Conservation (phyloP, 2,329 filamentous ascomycete genomes). For the Amphichorda felina region DNA sequence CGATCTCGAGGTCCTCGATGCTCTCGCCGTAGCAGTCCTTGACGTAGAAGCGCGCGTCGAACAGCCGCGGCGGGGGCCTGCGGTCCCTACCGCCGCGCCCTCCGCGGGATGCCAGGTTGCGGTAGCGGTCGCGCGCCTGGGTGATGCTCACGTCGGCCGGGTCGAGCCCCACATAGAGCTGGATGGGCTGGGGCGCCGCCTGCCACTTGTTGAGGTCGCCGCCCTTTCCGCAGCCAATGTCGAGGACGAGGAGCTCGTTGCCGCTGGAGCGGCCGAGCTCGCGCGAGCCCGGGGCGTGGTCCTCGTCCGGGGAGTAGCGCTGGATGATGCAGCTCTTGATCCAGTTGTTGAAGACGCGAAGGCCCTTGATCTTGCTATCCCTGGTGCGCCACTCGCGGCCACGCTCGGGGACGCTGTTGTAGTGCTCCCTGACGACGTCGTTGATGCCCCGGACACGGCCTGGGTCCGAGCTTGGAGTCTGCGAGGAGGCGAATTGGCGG, state of each 20-base stretch:
- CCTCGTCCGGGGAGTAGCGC: slow-evolving; percentile 80
- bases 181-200: slow-evolving; percentile 79
- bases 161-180: slow-evolving; percentile 87
- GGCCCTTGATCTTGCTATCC: slow-evolving; percentile 87
- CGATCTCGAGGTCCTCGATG: slow-evolving; percentile 68
- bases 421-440: slow-evolving; percentile 85
- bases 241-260: slow-evolving; percentile 67
- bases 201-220: slow-evolving; percentile 96
- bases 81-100: slow-evolving; percentile 25
- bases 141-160: slow-evolving; percentile 86
- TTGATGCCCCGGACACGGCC: slow-evolving; percentile 42
- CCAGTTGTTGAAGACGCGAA: slow-evolving; percentile 97
- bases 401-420: slow-evolving; percentile 89
- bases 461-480: slow-evolving; percentile 11
- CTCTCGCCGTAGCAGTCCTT: slow-evolving; percentile 89
- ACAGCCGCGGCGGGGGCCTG: slow-evolving; percentile 45
- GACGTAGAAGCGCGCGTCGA: slow-evolving; percentile 77
- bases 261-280: slow-evolving; percentile 37
- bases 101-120: slow-evolving; percentile 51
- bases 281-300: slow-evolving; percentile 50
- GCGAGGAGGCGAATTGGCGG: slow-evolving; percentile 23
- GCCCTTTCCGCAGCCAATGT: slow-evolving; percentile 94
- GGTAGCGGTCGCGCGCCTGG: slow-evolving; percentile 78
- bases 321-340: slow-evolving; percentile 96
- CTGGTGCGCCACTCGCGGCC: slow-evolving; percentile 92